A percentile compares a stretch with the other conserved stretches of the same genome.
phyloP scores from a whole-genome alignment of 208 protist genomes.

The Endotrypanum monterogeii region DNA sequence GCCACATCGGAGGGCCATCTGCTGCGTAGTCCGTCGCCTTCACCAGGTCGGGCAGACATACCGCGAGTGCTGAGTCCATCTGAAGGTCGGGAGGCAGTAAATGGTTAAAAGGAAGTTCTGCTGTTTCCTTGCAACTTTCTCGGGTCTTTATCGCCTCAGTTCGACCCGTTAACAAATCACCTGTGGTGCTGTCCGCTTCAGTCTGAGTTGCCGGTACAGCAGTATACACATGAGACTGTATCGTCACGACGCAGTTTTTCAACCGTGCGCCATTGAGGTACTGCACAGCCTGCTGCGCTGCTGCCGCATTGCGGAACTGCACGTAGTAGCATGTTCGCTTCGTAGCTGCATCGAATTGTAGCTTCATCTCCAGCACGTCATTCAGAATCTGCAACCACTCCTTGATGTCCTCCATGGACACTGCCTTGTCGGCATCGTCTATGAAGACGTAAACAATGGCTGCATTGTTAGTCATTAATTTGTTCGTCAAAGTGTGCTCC shows the following conservation, averaged over 20 bases:
- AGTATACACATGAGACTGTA: conserved; percentile 50
- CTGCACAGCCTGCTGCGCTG: conserved; percentile 65
- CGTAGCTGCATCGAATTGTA: conserved; percentile 67
- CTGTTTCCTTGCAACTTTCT: conserved; percentile 10
- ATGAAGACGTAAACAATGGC: conserved; percentile 65
- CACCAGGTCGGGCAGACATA: conserved; percentile 30
- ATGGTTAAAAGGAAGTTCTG: conserved; percentile 67
- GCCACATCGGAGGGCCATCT: conserved; percentile 13
- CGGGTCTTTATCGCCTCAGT: background rate
- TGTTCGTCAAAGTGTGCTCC: too few relatives aligned
- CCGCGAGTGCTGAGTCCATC: conserved; percentile 58
- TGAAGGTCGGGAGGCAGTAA: conserved; percentile 57
- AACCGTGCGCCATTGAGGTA: conserved; percentile 63
- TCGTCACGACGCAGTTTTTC: conserved; percentile 67
- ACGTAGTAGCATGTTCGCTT: conserved; percentile 62
- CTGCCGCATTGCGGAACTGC: conserved; percentile 36
- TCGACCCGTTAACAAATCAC: background rate
- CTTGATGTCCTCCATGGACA: conserved; percentile 63
- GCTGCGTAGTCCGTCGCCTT: background rate
- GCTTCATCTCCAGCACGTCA: conserved; percentile 66
- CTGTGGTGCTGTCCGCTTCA: background rate
- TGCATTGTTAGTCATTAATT: conserved; percentile 26
- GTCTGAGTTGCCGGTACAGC: background rate
- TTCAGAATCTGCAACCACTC: conserved; percentile 77
- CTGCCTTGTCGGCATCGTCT: conserved; percentile 31